Evolutionary conservation across 306 rosid genomes (phyloP).

Genomic region (cucumber (Cucumis sativus)): DNA sequence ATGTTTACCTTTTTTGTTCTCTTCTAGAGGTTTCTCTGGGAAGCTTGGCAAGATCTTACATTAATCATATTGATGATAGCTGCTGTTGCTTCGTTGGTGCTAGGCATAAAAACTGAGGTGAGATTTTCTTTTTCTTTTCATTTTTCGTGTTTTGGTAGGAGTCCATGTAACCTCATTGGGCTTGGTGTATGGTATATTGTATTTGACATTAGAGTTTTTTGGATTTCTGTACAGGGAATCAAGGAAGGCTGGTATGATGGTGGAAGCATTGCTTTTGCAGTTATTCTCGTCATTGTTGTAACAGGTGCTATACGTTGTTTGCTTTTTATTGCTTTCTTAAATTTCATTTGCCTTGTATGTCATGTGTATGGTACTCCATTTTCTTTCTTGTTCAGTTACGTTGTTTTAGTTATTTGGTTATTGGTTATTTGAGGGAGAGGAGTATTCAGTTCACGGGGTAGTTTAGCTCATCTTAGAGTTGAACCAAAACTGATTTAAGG

Average conservation of each 20-base stretch:
- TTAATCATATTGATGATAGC: conserved; percentile 88
- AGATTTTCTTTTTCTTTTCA: conserved; percentile 6
- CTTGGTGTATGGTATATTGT: not conserved
- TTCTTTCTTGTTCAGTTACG: not conserved
- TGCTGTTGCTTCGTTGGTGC: conserved; percentile 82
- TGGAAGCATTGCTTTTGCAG: conserved; percentile 98
- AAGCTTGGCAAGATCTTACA: conserved; percentile 99
- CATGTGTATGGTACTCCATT: not conserved
- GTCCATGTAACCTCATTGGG: not conserved
- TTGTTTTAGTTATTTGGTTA: not conserved
- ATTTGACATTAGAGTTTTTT: conserved; percentile 3
- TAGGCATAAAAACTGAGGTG: conserved; percentile 97
- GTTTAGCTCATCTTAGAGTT: not conserved
- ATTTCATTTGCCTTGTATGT: not conserved
- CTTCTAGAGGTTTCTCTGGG: conserved; percentile 85
- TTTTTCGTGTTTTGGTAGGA: not conserved
- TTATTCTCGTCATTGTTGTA: conserved; percentile 76
- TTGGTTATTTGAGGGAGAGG: not conserved
- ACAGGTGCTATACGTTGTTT: conserved; percentile 47
- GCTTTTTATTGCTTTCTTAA: not conserved
- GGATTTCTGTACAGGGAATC: conserved; percentile 51
- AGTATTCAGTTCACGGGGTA: not conserved
- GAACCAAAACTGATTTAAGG: not conserved
- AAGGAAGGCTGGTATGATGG: conserved; percentile 99
- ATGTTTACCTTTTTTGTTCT: conserved; percentile 3